Evolutionary conservation across 1,284 basidiomycete species (phyloP).

Genomic region (Ceratobasidium sp.): DNA sequence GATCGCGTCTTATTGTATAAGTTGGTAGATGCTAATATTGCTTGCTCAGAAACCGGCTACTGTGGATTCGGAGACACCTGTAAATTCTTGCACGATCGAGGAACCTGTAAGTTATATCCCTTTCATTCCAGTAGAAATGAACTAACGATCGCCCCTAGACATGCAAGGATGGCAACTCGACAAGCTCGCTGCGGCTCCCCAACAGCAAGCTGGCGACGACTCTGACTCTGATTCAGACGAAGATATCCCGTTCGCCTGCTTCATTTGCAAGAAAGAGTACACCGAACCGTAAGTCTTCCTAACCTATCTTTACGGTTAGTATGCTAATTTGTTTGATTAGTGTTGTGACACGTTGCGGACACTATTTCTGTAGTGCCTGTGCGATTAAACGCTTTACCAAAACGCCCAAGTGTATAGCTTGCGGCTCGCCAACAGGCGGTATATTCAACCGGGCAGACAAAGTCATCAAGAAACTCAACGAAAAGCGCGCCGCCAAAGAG

Average conservation of each 20-base stretch:
- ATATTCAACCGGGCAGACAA: slow-evolving; percentile 94
- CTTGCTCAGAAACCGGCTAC: slow-evolving; percentile 88
- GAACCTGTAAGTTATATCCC: slow-evolving; percentile 73
- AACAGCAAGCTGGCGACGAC: slow-evolving; percentile 69
- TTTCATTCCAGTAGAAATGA: not conserved
- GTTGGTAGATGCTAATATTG: not conserved
- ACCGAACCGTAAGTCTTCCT: slow-evolving; percentile 75
- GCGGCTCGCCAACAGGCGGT: slow-evolving; percentile 91
- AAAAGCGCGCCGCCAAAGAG: slow-evolving; percentile 62
- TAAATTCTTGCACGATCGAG: slow-evolving; percentile 93
- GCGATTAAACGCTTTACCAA: slow-evolving; percentile 94
- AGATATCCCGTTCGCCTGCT: slow-evolving; percentile 96
- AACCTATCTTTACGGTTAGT: not conserved
- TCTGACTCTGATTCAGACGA: slow-evolving; percentile 79
- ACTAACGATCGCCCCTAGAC: slow-evolving; percentile 67
- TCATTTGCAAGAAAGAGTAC: slow-evolving; percentile 95
- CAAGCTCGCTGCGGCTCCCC: slow-evolving; percentile 78
- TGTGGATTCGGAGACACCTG: slow-evolving; percentile 99
- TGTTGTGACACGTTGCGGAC: slow-evolving; percentile 93
- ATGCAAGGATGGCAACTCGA: slow-evolving; percentile 99
- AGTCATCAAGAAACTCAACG: slow-evolving; percentile 76
- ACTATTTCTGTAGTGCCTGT: slow-evolving; percentile 96
- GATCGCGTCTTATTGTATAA: slow-evolving; percentile 44
- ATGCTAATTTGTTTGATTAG: not conserved
- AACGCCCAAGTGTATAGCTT: slow-evolving; percentile 96